A percentile compares a stretch with the other conserved stretches of the same genome.
Evolutionary conservation across 176 grass and related monocot genomes (phyloP).

Genomic region (Lolium rigidum): DNA sequence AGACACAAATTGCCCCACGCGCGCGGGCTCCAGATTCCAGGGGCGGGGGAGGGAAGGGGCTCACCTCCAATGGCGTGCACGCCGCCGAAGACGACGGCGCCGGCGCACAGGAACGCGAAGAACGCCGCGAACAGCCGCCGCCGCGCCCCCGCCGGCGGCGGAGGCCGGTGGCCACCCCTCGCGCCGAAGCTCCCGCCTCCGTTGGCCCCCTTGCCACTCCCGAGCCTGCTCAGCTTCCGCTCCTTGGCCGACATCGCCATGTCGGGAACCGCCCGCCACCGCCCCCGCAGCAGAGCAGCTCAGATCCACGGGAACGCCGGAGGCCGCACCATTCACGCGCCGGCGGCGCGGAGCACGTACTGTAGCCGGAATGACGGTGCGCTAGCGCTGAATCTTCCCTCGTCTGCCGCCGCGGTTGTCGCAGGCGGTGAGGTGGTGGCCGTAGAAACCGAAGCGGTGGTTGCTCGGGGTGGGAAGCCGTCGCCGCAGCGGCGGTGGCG

Average conservation of each 20-base stretch:
- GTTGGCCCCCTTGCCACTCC: slow-evolving; percentile 27
- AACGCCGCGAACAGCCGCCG: slow-evolving; percentile 49
- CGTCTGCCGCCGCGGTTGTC: background rate
- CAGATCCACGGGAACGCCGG: slow-evolving; percentile 44
- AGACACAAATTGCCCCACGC: slow-evolving; percentile 33
- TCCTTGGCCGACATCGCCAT: slow-evolving; percentile 52
- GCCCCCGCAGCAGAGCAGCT: slow-evolving; percentile 1
- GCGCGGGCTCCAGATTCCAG: slow-evolving; percentile 12
- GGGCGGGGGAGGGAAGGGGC: background rate
- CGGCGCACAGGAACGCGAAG: slow-evolving; percentile 54
- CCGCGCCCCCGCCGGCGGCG: slow-evolving; percentile 28
- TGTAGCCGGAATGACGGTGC: background rate
- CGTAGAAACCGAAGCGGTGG: slow-evolving; percentile 48
- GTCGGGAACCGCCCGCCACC: background rate
- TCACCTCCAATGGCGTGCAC: slow-evolving; percentile 68
- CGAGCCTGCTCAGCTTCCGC: slow-evolving; percentile 53
- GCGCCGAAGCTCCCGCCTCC: slow-evolving; percentile 11
- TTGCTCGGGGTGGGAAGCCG: slow-evolving; percentile 30
- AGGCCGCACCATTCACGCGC: slow-evolving; percentile 31
- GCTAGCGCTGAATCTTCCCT: background rate
- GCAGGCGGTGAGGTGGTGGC: slow-evolving; percentile 31
- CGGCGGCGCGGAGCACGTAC: background rate
- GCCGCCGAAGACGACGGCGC: slow-evolving; percentile 39
- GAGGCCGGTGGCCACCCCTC: slow-evolving; percentile 39
- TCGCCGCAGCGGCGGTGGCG: background rate